Base-by-base conservation (phyloP, 257 asterid species). In the Cinchona pubescens region DNA sequence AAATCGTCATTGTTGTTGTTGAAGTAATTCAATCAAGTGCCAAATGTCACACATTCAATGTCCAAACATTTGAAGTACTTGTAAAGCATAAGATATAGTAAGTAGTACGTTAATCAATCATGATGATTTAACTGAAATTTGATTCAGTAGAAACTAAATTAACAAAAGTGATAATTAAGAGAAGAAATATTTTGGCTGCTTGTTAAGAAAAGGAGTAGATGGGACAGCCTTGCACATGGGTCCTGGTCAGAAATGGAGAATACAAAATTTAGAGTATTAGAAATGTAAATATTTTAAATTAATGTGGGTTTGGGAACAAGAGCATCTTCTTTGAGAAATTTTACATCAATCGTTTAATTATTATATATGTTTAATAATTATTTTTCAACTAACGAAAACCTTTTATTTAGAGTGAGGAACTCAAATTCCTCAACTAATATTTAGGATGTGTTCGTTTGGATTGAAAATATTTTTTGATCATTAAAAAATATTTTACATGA, bases 181-280 rank as follows among this genome's bases (percentile, higher is more conserved):
- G 73, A 37, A 48, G 72, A 49, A 11, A 59, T 19, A 27, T 27
- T 76, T 83, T 74, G 84, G 78, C 43, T 53, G 79, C 27, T 65
- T 76, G 73, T 32, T 15, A 55, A 19, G 59, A 10, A n/a, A 27
- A 71, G 37, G 38, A 27, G 56, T 1, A 66, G 80, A 78, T 80
- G 83, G 85, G 85, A 72, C 61, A 80, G 46, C 77, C 81, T 67
- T 16, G 83, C 87, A 80, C 87, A 83, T 83, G 97, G 93, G 75
- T 83, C 42, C 25, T 83, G 88, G 80, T 80, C 75, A 79, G 83
- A 75, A 71, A 63, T 46, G 80, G 77, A 75, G 76, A 72, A 81
- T 80, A 73, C 82, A 75, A 38, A 75, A 80, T 16, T 35, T 18
- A 13, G 51, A 69, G 37, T 6, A 53, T 29, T 34, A 72, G 79